Percentiles rank a stretch among this genome's conserved stretches.
phyloP scores from a whole-genome alignment of 2,329 filamentous ascomycete species.

The Sclerotinia sclerotiorum region DNA sequence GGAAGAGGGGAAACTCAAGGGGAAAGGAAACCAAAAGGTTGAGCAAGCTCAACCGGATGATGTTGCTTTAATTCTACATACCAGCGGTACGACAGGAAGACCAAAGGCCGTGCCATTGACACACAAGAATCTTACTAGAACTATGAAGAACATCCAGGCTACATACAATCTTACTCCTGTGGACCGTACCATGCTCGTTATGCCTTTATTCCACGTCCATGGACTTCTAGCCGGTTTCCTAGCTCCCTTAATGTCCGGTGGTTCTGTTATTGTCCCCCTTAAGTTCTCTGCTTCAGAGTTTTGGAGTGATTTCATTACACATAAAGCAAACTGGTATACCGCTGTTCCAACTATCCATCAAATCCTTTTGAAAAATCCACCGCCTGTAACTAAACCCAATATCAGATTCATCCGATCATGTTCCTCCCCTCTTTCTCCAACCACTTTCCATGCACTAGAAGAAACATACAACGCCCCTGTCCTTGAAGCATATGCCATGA shows the following conservation, averaged over 20 bases:
- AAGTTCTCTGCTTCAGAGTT: slow-evolving; percentile 83
- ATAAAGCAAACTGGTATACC: slow-evolving; percentile 87
- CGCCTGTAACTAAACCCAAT: slow-evolving; percentile 64
- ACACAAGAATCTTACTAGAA: slow-evolving; percentile 76
- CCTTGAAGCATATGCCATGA: slow-evolving; percentile 90
- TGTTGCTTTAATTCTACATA: slow-evolving; percentile 78
- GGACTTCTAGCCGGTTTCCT: slow-evolving; percentile 83
- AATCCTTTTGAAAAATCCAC: slow-evolving; percentile 73
- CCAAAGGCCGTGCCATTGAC: slow-evolving; percentile 83
- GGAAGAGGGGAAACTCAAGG: slow-evolving; percentile 65
- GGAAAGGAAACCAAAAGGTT: slow-evolving; percentile 49
- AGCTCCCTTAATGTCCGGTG: slow-evolving; percentile 71
- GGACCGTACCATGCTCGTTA: slow-evolving; percentile 82
- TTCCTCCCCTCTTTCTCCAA: slow-evolving; percentile 79
- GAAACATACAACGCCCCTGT: slow-evolving; percentile 75
- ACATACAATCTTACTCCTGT: slow-evolving; percentile 71
- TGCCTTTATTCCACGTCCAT: slow-evolving; percentile 90
- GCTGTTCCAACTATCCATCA: slow-evolving; percentile 93
- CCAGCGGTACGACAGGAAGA: slow-evolving; percentile 79
- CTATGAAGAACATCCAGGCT: slow-evolving; percentile 78
- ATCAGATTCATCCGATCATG: slow-evolving; percentile 89
- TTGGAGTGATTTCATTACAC: slow-evolving; percentile 72
- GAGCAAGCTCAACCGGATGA: slow-evolving; percentile 69
- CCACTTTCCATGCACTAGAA: slow-evolving; percentile 77
- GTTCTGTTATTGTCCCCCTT: slow-evolving; percentile 74